phyloP scores from a whole-genome alignment of 2,329 filamentous ascomycete genomes.

The Pezicula rhizophila region DNA sequence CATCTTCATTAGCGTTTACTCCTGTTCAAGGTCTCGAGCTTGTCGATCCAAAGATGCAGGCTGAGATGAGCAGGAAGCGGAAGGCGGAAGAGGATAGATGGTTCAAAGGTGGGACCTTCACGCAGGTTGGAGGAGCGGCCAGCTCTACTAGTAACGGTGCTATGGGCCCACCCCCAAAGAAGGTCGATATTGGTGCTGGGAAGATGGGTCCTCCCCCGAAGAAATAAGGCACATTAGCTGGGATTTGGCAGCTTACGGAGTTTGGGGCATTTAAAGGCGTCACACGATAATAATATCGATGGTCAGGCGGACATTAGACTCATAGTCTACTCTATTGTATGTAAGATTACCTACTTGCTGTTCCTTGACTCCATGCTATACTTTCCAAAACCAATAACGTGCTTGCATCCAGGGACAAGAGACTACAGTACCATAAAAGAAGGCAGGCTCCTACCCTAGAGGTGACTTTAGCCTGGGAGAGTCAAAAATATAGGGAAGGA shows the following conservation, averaged over 20 bases:
- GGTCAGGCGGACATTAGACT: too few species aligned
- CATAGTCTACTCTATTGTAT: too few species aligned
- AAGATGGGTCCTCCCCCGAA: conserved; percentile 36
- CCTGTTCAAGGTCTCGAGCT: conserved; percentile 92
- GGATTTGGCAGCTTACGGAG: too few species aligned
- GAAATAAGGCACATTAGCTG: conserved; percentile 9
- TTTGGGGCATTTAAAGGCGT: not conserved
- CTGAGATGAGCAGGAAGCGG: conserved; percentile 81
- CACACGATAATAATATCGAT: too few species aligned
- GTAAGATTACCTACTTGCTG: too few species aligned
- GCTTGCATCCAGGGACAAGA: too few species aligned
- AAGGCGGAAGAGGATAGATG: conserved; percentile 93
- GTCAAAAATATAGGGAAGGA: too few species aligned
- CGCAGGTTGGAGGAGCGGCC: conserved; percentile 61
- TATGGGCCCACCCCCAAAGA: conserved; percentile 86
- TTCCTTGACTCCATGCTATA: too few species aligned
- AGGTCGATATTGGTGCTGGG: conserved; percentile 55
- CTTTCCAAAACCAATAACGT: too few species aligned
- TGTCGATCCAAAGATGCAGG: conserved; percentile 85
- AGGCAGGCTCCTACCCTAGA: too few species aligned
- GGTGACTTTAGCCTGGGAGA: too few species aligned
- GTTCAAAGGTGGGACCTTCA: conserved; percentile 98
- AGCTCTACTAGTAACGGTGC: conserved; percentile 49
- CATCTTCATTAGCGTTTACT: conserved; percentile 86
- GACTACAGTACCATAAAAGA: too few species aligned